A percentile compares a stretch with the other conserved stretches of the same genome.
Conservation (phyloP, 345 rosid genomes). For the Eucalyptus tenuipes region DNA sequence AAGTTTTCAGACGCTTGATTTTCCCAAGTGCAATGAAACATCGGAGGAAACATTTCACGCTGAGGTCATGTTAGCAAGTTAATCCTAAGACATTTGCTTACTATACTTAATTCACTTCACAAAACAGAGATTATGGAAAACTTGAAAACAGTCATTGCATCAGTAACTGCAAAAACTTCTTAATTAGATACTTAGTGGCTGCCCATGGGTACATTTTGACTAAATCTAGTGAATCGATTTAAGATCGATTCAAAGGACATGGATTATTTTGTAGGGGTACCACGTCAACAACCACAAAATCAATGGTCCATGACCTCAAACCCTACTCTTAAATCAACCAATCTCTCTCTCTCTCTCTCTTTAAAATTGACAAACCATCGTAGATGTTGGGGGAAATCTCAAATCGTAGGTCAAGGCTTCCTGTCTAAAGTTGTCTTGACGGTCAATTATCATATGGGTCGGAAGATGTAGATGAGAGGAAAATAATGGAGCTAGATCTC, state of each 20-base stretch:
- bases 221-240: too few species aligned
- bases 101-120: not conserved
- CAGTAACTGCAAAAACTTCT: not conserved
- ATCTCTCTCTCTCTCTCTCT: not conserved
- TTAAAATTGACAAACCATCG: not conserved
- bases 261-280: not conserved
- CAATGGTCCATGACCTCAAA: not conserved
- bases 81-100: not conserved
- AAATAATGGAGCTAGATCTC: not conserved
- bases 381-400: not conserved
- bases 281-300: not conserved
- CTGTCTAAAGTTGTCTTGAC: not conserved
- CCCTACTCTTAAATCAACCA: not conserved
- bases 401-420: not conserved
- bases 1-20: not conserved
- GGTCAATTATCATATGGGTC: not conserved
- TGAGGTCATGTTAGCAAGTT: not conserved
- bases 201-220: not conserved
- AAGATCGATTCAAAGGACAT: not conserved
- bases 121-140: not conserved
- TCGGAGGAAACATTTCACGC: not conserved
- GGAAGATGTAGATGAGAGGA: not conserved
- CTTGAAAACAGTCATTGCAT: not conserved
- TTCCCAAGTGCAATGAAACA: not conserved
- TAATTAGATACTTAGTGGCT: not conserved